A percentile compares a stretch with the other conserved stretches of the same genome.
Evolutionary conservation across 83 land plant genomes (phyloP).

Genomic region (Picea abies): DNA sequence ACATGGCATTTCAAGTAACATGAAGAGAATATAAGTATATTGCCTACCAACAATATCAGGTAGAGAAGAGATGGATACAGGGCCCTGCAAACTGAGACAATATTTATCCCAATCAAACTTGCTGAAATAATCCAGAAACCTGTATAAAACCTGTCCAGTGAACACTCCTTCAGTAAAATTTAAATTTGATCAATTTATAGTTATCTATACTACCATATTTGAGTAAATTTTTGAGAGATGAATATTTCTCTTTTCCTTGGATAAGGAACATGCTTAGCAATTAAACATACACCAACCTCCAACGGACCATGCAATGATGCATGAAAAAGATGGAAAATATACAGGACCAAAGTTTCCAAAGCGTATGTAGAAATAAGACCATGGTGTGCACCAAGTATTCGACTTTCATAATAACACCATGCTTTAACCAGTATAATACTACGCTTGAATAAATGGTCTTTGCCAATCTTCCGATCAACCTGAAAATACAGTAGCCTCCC

Average conservation of each 20-base stretch:
- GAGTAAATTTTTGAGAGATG: too few relatives aligned
- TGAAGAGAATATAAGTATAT: too few relatives aligned
- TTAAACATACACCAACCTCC: constrained; percentile 54
- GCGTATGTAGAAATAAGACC: constrained; percentile 94
- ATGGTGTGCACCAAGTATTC: constrained; percentile 95
- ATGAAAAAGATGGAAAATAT: constrained; percentile 87
- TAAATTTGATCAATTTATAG: too few relatives aligned
- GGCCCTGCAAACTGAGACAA: constrained; percentile 86
- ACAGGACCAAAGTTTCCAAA: constrained; percentile 85
- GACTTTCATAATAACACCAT: constrained; percentile 98
- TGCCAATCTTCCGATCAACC: constrained; percentile 81
- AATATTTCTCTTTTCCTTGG: too few relatives aligned
- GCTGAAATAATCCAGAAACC: constrained; percentile 85
- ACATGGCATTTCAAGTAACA: too few relatives aligned
- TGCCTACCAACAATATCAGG: constrained; percentile 59
- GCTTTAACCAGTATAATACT: constrained; percentile 91
- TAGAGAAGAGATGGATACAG: constrained; percentile 61
- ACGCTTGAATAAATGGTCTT: constrained; percentile 85
- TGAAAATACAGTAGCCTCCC: constrained; percentile 13
- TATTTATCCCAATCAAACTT: constrained; percentile 96
- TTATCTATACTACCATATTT: too few relatives aligned
- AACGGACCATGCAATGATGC: constrained; percentile 84
- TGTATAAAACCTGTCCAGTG: constrained; percentile 68
- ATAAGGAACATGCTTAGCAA: too few relatives aligned
- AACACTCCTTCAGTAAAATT: too few relatives aligned